Evolutionary conservation across 352 stramenopile genomes (phyloP), one percentile per base, ranked within the genome.

Genomic region (Phytophthora hybrid): DNA sequence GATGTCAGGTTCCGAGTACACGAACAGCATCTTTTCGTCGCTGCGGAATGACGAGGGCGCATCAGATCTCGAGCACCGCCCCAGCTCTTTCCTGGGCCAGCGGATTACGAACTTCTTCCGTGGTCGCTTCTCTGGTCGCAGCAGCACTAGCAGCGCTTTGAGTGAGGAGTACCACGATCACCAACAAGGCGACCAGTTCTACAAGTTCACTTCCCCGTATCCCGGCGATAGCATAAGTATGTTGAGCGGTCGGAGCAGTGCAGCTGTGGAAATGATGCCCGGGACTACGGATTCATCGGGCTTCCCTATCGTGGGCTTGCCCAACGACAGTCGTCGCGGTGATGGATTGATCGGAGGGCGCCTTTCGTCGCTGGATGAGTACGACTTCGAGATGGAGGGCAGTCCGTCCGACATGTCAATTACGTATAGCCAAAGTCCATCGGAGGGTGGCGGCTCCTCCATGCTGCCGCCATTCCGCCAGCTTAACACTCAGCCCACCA

Each of bases 31-130:
- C 52, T 91, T 90, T 31, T 87, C 85, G 23, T 89, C 84, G 2
- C 67, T 87, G 31, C 60, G 82, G 9, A 77, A 77, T 60, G 75
- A 59, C 5, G 76, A 82, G 44, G 67, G 72, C 1, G 63, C 52
- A 0, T 80, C 72, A 29, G 76, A 82, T 62, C 52, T 82, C 51
- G 82, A 84, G 18, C 74, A 87, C 31, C 82, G 78, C 16, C 85
- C 83, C 2, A 89, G 80, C 32, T 82, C 76, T 21, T 51, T 79
- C 21, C 66, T 89, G 19, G 78, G 76, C 0, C 61, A 78, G 55
- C 84, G 87, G n/a, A 79, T 94, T 56, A 92, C 85, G 31, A 93
- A 87, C 73, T 73, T 94, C 34, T 87, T 94, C 54, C 82, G 84
- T 8, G 76, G 81, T 18, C 73, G 80, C 21, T 84, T 88, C 63